Base-by-base conservation (phyloP, 2,329 filamentous ascomycete species). In the Coleophoma eucalyptorum region DNA sequence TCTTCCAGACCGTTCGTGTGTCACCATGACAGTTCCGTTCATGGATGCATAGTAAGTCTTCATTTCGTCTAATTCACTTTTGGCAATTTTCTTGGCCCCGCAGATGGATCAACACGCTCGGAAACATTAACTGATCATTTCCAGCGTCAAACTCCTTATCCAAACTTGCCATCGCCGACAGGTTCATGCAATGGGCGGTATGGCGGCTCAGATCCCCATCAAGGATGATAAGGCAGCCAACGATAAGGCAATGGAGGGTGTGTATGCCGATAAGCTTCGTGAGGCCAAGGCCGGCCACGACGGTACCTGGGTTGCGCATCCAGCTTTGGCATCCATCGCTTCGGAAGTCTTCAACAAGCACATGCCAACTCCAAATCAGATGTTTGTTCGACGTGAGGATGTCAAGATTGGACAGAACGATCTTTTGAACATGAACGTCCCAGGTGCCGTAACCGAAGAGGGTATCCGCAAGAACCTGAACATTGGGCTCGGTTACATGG, bases 121-220 rank as follows among this genome's bases (percentile, higher is more conserved):
- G 6, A 5, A 26, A 26, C 26, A 26, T 26, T 26, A 7, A 26
- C 26, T 26, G 34, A 35, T n/a, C 21, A n/a, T 16, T 33, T 35
- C 16, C 18, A 20, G 19, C 43, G 90, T 97, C 65, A 95, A 94
- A 73, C 84, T 97, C 38, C 83, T 99, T 59, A 97, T 99, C 74
- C 93, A 97, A 81, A 97, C 94, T 51, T 99, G 94, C 79, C 94
- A 99, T 73, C 87, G 86, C 69, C 87, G 94, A 62, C 91, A 92
- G 50, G 94, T 97, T n/a, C 94, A 97, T 72, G 94, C 94, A 58
- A 97, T 97, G 94, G 86, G 94, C 61, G 94, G 94, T 59, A 97
- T 99, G 94, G 93, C 93, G 3, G 94, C 94, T 37, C 94, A 97
- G 73, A 99, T 99, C 66, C 94, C 94, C 55, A 97, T 97, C 79